These are phyloP conservation scores for Rhodotorula sphaerocarpa DNA, from an alignment of 768 basidiomycete genomes.

Conservation along the genomic window DNA sequence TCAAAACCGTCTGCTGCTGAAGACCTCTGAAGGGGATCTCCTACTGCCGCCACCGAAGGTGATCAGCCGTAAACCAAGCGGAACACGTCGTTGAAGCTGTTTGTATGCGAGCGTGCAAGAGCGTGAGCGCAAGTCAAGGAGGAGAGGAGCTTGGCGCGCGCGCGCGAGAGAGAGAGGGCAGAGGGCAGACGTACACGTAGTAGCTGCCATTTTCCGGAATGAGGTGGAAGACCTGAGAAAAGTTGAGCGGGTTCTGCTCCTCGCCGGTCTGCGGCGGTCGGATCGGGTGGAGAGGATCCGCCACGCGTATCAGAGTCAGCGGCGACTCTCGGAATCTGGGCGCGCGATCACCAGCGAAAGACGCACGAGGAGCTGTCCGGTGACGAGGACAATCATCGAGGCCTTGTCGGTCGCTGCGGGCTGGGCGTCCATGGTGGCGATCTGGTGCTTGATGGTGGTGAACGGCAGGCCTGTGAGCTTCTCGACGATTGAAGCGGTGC, in stretches of 20 bases:
- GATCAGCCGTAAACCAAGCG: not conserved
- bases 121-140: not conserved
- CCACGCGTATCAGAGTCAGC: too few relatives aligned
- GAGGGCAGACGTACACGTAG: constrained; percentile 57
- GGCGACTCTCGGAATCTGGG: not conserved
- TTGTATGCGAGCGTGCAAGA: not conserved
- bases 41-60: too few relatives aligned
- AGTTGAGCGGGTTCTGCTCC: constrained; percentile 66
- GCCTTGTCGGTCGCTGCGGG: constrained; percentile 59
- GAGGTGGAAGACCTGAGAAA: constrained; percentile 89
- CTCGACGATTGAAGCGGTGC: constrained; percentile 54
- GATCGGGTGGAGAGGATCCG: too few relatives aligned
- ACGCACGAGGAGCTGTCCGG: constrained; percentile 69
- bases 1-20: too few relatives aligned
- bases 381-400: constrained; percentile 70
- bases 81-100: not conserved
- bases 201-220: constrained; percentile 69
- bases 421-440: constrained; percentile 78
- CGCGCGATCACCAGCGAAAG: too few relatives aligned
- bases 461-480: constrained; percentile 78
- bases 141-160: too few relatives aligned
- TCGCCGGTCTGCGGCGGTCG: constrained; percentile 68
- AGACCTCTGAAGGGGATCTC: too few relatives aligned
- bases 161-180: too few relatives aligned
- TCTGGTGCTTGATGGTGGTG: constrained; percentile 65